phyloP scores from a whole-genome alignment of 1,284 basidiomycete genomes.

The Rhodotorula sp. region DNA sequence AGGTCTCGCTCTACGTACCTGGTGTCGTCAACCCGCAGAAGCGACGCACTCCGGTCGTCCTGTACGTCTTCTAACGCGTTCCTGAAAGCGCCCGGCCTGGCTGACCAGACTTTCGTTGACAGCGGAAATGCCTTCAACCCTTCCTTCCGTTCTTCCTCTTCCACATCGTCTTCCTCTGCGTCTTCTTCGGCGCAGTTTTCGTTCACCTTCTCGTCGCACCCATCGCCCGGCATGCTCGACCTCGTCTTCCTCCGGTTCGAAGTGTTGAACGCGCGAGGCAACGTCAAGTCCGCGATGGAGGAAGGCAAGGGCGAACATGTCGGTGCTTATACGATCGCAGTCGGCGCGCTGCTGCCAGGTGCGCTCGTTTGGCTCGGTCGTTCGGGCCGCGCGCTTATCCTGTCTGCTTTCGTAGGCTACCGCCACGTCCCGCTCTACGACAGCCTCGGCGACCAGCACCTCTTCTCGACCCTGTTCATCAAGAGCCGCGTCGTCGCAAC shows the following conservation, averaged over 20 bases:
- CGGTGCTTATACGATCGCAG: constrained; percentile 67
- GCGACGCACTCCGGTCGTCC: constrained; percentile 32
- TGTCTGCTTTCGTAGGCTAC: constrained; percentile 62
- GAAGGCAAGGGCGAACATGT: constrained; percentile 62
- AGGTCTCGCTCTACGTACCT: constrained; percentile 73
- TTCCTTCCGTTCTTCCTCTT: constrained; percentile 63
- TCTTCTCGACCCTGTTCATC: constrained; percentile 87
- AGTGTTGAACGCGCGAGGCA: constrained; percentile 61
- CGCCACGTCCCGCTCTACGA: constrained; percentile 85
- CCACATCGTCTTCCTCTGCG: constrained; percentile 50
- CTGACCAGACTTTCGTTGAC: constrained; percentile 2
- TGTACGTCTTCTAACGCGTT: constrained; percentile 20
- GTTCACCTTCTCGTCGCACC: constrained; percentile 67
- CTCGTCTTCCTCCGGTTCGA: constrained; percentile 78
- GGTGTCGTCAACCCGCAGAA: constrained; percentile 51
- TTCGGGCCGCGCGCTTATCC: constrained; percentile 2
- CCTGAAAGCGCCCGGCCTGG: background rate
- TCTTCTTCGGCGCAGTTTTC: constrained; percentile 66
- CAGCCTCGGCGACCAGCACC: constrained; percentile 72
- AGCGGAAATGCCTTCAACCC: constrained; percentile 85
- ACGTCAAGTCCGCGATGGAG: constrained; percentile 54
- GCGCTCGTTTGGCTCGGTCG: constrained; percentile 46
- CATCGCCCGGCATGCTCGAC: constrained; percentile 70
- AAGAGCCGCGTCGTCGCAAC: constrained; percentile 11
- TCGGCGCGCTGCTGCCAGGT: constrained; percentile 71